Base-by-base conservation (phyloP, 306 rosid species). In the Cucumis hystrix region DNA sequence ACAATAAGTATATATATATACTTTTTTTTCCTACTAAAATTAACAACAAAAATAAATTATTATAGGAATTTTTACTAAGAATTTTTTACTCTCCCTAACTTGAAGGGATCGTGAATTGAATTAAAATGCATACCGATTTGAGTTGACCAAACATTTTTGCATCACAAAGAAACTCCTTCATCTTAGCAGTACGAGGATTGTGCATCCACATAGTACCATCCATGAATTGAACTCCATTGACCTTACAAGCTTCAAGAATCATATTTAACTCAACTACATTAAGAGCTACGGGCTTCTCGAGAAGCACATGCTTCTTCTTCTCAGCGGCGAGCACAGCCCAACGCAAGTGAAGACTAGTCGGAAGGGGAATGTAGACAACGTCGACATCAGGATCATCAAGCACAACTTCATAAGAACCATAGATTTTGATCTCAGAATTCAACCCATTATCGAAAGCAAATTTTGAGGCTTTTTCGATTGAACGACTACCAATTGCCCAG, bases 161-260 rank as follows among this genome's bases (percentile, higher is more conserved):
- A 80, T 92, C 96, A 13, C 85, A 61, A 78, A 92, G 86, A 56
- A 87, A 86, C 21, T 92, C 92, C 57, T 69, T 89, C 93, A 92
- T 92, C 82, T 82, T 85, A 13, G 87, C 81, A 17, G 97, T 92
- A 15, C 99, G 82, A 17, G 99, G 97, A 60, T 92, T 87, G 84
- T 95, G 99, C 91, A 95, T 76, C 97, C 97, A 90, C 97, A 95
- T 92, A 77, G 91, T 88, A 4, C 97, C 97, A 6, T 95, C 99
- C 97, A 95, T 95, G 88, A 95, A 84, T 87, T 90, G 97, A 56
- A 95, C 96, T 60, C 89, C 96, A 82, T 83, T 67, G 18, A 83
- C 83, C 43, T 92, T 96, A 9, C 96, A 92, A 1, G 97, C 96
- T 64, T 87, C 96, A 0, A 86, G 55, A 72, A 95, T 88, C 73